Evolutionary conservation across 371 early-diverging fungal genomes (phyloP), one percentile per base, ranked within the genome.

Genomic region (Saksenaea vasiformis): DNA sequence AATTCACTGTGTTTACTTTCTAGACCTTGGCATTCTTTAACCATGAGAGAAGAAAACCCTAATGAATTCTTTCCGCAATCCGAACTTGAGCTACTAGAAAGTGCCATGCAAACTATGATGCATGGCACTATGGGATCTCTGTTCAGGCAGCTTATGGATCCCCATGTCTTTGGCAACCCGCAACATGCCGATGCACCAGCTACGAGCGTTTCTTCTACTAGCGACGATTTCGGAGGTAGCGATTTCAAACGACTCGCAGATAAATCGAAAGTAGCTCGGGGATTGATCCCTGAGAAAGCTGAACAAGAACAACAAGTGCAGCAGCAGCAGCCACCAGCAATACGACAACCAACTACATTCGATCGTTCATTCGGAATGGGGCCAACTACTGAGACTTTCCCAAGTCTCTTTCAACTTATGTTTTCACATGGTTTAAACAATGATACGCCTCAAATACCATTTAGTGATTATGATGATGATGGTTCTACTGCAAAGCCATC

Each of bases 221-320:
- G 43, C 24, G 72, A 69, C 53, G 68, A 65, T 8, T 71, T 65
- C 41, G 75, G 66, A 11, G 79, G 79, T 14, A 76, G 59, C 35
- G 79, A 79, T 60, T 79, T 79, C 56, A 68, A 67, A 67, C 58
- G 67, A 8, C 44, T 79, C 27, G 66, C 72, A 4, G 67, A 66
- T 8, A 76, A 76, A 47, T 68, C 75, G 17, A 35, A 47, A 51
- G n/a, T 15, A 31, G n/a, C 41, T 13, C 41, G 66, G 19, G 43
- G 26, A 28, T 43, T 38, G 54, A 56, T 24, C 9, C 53, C 24
- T 28, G 39, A 17, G 15, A 34, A 15, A 14, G 5, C 56, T 4
- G 43, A 54, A 37, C n/a, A 44, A 64, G 19, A 54, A 35, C 61
- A 31, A 54, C 53, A 11, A 3, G 3, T n/a, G 17, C 39, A 44